Evolutionary conservation across 2,329 filamentous ascomycete species (phyloP), one percentile per base, ranked within the genome.

Genomic region (Aspergillus tanneri): DNA sequence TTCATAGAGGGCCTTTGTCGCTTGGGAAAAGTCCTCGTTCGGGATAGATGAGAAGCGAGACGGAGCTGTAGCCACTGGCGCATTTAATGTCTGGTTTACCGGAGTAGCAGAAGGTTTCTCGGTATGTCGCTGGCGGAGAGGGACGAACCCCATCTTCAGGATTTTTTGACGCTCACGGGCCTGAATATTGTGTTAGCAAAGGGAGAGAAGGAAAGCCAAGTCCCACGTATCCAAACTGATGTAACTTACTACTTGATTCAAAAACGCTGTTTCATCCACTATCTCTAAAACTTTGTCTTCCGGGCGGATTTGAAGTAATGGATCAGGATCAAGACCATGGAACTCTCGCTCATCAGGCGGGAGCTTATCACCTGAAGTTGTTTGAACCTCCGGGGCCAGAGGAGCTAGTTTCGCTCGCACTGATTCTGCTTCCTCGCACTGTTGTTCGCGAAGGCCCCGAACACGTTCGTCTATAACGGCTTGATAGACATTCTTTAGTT

Each of bases 1-100:
- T 62, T 97, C 91, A 66, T 95, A 96, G 25, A 96, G 75, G 4
- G 89, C 90, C 69, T 88, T 91, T 35, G 90, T 95, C 1, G 88
- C 87, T 63, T 90, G 85, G 0, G 90, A 95, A 60, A 89, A 89
- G 68, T 95, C 89, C 54, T 90, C 88, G 54, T 86, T 85, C 18
- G 80, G 79, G 9, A 80, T 75, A 8, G 83, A 72, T 1, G 87
- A 84, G 65, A 92, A 92, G 38, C 88, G 80, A 34, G 84, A 81
- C 0, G 82, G 81, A 7, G 81, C 82, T 4, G 81, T 68, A 38
- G 75, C 69, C 7, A 71, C 74, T 2, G 79, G 75, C 14, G 71
- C 61, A 60, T 72, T 66, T 50, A 66, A 68, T 28, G 68, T 55
- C 47, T 69, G 67, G 43, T 49, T 69, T 43, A 59, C 58, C 46